phyloP scores from a whole-genome alignment of 2,329 filamentous ascomycete species.

The Fusarium domesticum region DNA sequence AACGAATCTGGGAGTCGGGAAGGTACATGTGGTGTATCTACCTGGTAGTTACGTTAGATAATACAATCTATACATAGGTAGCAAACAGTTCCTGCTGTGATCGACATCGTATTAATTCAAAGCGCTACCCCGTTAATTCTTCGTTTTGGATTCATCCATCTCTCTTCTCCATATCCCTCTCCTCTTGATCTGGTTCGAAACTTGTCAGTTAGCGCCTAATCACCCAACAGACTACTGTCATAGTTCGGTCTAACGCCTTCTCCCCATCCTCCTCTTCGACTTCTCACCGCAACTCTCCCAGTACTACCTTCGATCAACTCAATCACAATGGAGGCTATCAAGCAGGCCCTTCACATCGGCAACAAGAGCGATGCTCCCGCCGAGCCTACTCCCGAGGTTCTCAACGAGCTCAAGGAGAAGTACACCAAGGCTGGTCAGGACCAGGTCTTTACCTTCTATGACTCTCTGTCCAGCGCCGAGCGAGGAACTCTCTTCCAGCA shows the following conservation, averaged over 20 bases:
- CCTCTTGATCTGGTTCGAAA: conserved; percentile 3
- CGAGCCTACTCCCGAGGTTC: conserved; percentile 62
- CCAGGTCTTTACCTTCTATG: conserved; percentile 78
- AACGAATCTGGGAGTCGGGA: too few species aligned
- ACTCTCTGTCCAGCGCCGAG: conserved; percentile 69
- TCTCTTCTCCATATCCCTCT: conserved; percentile 8
- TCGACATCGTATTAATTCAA: conserved; percentile 16
- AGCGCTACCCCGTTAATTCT: neutral
- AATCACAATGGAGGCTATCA: conserved; percentile 44
- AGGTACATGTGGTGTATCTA: too few species aligned
- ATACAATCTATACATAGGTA: too few species aligned
- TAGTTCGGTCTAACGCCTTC: neutral
- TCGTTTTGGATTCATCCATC: conserved; percentile 2
- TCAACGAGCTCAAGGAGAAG: conserved; percentile 67
- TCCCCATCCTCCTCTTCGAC: neutral
- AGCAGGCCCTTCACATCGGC: conserved; percentile 41
- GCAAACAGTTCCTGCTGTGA: neutral
- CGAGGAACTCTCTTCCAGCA: conserved; percentile 79
- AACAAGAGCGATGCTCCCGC: conserved; percentile 34
- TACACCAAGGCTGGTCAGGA: conserved; percentile 75
- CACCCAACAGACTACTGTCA: neutral
- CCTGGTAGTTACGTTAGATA: too few species aligned
- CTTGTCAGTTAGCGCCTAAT: conserved; percentile 7
- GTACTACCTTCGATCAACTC: conserved; percentile 3
- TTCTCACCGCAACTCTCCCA: conserved; percentile 18